Conservation (phyloP, 2,329 filamentous ascomycete genomes). For the Botrytis fragariae region DNA sequence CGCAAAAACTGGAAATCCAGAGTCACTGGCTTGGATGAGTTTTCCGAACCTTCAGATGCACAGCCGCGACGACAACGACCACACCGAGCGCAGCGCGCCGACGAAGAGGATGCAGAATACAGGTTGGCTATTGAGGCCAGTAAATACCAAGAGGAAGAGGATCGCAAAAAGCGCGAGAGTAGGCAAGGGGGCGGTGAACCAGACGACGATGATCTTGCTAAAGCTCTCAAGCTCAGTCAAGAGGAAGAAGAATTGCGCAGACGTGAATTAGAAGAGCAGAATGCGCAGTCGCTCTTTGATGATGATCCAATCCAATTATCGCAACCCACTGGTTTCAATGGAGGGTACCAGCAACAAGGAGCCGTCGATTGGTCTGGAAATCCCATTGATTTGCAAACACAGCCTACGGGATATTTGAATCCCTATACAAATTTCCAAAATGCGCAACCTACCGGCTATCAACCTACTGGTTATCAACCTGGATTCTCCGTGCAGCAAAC, state of each 20-base stretch:
- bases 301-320: constrained; percentile 58
- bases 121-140: constrained; percentile 89
- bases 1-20: constrained; percentile 95
- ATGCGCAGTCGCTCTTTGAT: constrained; percentile 85
- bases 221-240: constrained; percentile 91
- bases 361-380: constrained; percentile 98
- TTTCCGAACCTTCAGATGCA: constrained; percentile 48
- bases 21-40: constrained; percentile 89
- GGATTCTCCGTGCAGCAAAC: constrained; percentile 69
- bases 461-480: constrained; percentile 63
- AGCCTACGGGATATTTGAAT: constrained; percentile 73
- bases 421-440: constrained; percentile 53
- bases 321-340: constrained; percentile 86
- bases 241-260: constrained; percentile 90
- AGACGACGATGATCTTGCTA: constrained; percentile 85
- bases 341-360: constrained; percentile 95
- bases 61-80: constrained; percentile 46
- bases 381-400: constrained; percentile 80
- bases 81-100: constrained; percentile 51
- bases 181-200: constrained; percentile 45
- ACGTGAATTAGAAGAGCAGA: constrained; percentile 81
- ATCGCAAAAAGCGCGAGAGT: constrained; percentile 68
- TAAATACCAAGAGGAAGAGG: constrained; percentile 92
- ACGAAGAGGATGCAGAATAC: constrained; percentile 90
- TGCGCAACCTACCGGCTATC: constrained; percentile 59